These are phyloP conservation scores for Mucor plumbeus DNA, from an alignment of 371 early-diverging fungal species.

Conservation along the genomic window DNA sequence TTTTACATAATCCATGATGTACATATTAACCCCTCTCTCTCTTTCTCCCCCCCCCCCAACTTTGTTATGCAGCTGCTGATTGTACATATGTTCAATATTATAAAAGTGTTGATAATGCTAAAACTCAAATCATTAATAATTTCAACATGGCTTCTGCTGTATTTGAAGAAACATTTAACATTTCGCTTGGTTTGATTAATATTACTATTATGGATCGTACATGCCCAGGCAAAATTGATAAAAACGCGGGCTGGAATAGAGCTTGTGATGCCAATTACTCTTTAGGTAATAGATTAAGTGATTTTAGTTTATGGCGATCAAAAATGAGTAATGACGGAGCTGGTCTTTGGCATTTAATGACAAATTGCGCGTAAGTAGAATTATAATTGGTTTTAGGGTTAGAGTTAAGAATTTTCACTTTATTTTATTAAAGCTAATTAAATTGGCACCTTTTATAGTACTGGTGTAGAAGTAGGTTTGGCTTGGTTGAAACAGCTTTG, in stretches of 20 bases:
- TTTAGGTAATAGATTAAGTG: constrained; percentile 82
- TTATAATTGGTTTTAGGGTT: not conserved
- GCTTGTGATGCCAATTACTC: constrained; percentile 74
- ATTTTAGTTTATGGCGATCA: constrained; percentile 92
- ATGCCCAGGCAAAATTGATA: constrained; percentile 57
- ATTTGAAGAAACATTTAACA: constrained; percentile 92
- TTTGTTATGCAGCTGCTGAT: constrained; percentile 62
- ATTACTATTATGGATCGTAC: constrained; percentile 69
- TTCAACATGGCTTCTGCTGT: constrained; percentile 82
- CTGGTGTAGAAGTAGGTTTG: constrained; percentile 90
- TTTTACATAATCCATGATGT: too few relatives aligned
- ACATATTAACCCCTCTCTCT: too few relatives aligned
- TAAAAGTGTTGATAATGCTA: constrained; percentile 59
- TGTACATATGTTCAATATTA: constrained; percentile 75
- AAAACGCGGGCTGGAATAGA: constrained; percentile 72
- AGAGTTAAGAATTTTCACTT: too few relatives aligned
- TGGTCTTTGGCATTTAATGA: constrained; percentile 95
- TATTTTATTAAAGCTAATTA: too few relatives aligned
- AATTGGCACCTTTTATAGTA: constrained; percentile 28
- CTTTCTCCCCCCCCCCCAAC: too few relatives aligned
- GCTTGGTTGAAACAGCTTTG: constrained; percentile 93
- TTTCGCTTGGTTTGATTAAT: constrained; percentile 84
- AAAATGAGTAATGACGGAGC: constrained; percentile 68
- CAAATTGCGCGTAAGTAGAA: constrained; percentile 71
- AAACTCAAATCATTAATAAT: constrained; percentile 73